These are phyloP conservation scores for Scedosporium apiospermum DNA, from an alignment of 2,329 filamentous ascomycete species.

Conservation along the genomic window DNA sequence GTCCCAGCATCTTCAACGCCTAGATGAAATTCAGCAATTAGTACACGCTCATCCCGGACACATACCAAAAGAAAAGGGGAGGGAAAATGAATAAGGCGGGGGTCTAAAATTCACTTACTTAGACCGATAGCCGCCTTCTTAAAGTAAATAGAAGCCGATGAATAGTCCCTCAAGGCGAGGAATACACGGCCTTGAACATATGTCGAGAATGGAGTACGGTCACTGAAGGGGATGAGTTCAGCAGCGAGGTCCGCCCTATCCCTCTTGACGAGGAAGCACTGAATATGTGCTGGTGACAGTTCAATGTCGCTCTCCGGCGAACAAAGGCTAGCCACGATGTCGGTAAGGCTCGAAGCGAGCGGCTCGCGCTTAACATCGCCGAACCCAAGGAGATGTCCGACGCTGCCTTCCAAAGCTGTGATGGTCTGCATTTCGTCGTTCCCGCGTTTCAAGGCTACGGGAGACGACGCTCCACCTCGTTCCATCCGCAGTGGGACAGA, in stretches of 20 bases:
- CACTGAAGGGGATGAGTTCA: slow-evolving; percentile 46
- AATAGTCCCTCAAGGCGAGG: slow-evolving; percentile 64
- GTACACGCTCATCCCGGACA: neutral
- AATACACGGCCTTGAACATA: slow-evolving; percentile 81
- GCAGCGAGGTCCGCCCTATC: slow-evolving; percentile 50
- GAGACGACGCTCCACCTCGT: slow-evolving; percentile 23
- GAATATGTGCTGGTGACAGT: slow-evolving; percentile 48
- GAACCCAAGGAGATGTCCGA: slow-evolving; percentile 55
- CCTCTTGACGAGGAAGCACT: slow-evolving; percentile 51
- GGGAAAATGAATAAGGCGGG: no score
- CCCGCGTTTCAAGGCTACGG: slow-evolving; percentile 27
- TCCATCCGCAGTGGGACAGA: slow-evolving; percentile 35
- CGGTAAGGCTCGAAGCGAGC: slow-evolving; percentile 52
- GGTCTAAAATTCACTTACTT: slow-evolving; percentile 45
- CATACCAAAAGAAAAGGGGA: neutral
- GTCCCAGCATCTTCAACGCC: slow-evolving; percentile 35
- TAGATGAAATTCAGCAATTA: slow-evolving; percentile 15
- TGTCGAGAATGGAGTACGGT: slow-evolving; percentile 52
- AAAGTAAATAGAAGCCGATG: slow-evolving; percentile 66
- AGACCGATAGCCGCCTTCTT: slow-evolving; percentile 74
- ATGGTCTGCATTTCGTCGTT: slow-evolving; percentile 38
- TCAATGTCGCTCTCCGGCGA: slow-evolving; percentile 57
- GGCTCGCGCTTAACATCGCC: slow-evolving; percentile 39
- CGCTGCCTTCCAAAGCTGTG: slow-evolving; percentile 50
- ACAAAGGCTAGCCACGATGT: slow-evolving; percentile 57